Conservation (phyloP, 306 rosid species). For the Morella rubra region DNA sequence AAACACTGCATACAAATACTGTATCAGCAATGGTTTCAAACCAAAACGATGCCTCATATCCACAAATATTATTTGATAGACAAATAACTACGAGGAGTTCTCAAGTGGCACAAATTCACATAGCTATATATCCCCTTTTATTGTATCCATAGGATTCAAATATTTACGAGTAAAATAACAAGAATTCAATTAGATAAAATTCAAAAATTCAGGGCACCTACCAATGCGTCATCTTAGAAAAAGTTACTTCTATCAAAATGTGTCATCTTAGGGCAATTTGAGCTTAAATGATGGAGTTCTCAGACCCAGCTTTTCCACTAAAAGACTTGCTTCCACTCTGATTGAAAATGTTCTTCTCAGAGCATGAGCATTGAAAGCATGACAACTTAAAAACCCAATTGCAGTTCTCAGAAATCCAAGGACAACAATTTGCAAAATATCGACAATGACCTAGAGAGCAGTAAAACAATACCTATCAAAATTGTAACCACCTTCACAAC, state of each 20-base stretch:
- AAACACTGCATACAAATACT: conserved; percentile 50
- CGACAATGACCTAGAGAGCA: too few relatives aligned
- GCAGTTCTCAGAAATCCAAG: neutral
- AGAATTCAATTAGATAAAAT: neutral
- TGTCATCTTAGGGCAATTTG: neutral
- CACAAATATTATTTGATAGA: neutral
- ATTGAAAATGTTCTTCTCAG: neutral
- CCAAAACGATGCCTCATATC: conserved; percentile 21
- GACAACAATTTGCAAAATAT: neutral
- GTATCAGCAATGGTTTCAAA: conserved; percentile 9
- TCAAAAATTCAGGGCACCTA: neutral
- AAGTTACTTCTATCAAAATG: neutral
- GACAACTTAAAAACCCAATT: neutral
- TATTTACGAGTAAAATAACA: neutral
- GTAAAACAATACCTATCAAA: neutral
- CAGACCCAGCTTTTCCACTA: neutral
- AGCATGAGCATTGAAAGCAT: neutral
- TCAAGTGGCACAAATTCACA: neutral
- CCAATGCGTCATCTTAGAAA: neutral
- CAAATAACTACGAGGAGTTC: neutral
- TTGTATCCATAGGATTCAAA: neutral
- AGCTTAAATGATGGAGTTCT: neutral
- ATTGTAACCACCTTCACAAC: neutral
- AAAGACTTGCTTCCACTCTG: neutral
- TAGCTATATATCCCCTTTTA: neutral